phyloP scores from a whole-genome alignment of 495 filamentous ascomycete genomes.

The Aspergillus bridgeri region DNA sequence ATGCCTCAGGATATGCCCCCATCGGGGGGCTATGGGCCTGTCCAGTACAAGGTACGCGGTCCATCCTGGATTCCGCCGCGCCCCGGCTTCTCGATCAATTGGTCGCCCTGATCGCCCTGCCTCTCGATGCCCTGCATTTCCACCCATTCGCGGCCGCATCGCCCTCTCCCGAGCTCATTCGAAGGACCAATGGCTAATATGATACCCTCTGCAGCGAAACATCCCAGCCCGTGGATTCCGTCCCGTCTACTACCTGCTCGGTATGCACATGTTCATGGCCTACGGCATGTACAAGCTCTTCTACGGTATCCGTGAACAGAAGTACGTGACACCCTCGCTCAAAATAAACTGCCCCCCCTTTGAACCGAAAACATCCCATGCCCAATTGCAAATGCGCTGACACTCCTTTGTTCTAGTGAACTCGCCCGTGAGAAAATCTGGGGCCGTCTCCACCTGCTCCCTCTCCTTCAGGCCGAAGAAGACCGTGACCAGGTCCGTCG shows the following conservation, averaged over 20 bases:
- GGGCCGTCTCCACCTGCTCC: conserved; percentile 88
- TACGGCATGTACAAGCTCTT: conserved; percentile 86
- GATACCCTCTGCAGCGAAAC: conserved; percentile 63
- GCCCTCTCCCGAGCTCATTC: neutral
- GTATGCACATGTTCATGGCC: conserved; percentile 69
- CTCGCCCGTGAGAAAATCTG: conserved; percentile 97
- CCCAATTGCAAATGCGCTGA: neutral
- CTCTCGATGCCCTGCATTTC: neutral
- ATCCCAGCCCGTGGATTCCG: conserved; percentile 89
- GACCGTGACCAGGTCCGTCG: conserved; percentile 90
- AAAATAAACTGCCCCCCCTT: conserved; percentile 8
- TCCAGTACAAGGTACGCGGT: conserved; percentile 86
- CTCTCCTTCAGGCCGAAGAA: conserved; percentile 89
- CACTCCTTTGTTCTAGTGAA: conserved; percentile 56
- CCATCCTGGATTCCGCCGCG: conserved; percentile 6
- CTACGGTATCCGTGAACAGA: conserved; percentile 76
- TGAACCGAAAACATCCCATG: neutral
- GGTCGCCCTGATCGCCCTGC: neutral
- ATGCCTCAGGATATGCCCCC: conserved; percentile 88
- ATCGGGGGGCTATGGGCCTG: conserved; percentile 83
- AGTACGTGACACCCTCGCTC: conserved; percentile 54
- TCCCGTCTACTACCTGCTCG: conserved; percentile 70
- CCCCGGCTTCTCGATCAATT: neutral
- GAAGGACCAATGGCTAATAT: neutral
- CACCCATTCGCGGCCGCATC: neutral